Evolutionary conservation across 2,329 filamentous ascomycete genomes (phyloP), one percentile per base, ranked within the genome.

Genomic region (Amauroascus verrucosus): DNA sequence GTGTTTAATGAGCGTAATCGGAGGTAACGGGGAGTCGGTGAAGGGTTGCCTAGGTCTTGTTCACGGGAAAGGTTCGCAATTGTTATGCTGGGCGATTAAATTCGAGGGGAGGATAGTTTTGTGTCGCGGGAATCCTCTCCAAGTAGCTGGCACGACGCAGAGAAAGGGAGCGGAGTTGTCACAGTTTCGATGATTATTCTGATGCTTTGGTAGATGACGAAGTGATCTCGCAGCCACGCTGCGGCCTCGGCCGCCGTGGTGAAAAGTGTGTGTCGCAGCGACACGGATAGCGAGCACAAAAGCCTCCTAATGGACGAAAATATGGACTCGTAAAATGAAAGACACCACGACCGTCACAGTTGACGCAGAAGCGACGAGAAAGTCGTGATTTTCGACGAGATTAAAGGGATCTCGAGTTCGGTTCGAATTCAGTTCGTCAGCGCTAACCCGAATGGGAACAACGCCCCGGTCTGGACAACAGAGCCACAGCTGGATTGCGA

Each of bases 221-320:
- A 13, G 14, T 9, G 33, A 38, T 28, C 7, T 46, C 7, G 40
- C 28, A 41, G 30, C 32, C 41, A 52, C 50, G 41, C 50, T 38
- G 50, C 50, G 50, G 50, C 50, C 50, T 46, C 22, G 50, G 50
- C 50, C 50, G 50, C 40, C 13, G 50, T 46, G 50, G 41, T 46
- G 40, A 46, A 28, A n/a, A 28, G 50, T 14, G 47, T 20, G 7
- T 41, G 16, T 49, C 40, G 26, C 50, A 38, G 30, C 41, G 33
- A 38, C 26, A 24, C 16, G 6, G 28, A 16, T 28, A 32, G 24
- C 14, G 6, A 26, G 18, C 6, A 2, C 50, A 46, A 14, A 14
- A 11, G 20, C 8, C 11, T 3, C 26, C 24, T 18, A 13, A 16
- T 8, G 18, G 24, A 43, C 20, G 28, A 16, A 20, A 28, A 16